Evolutionary conservation across 352 stramenopile genomes (phyloP), one percentile per base, ranked within the genome.

Genomic region (Phytophthora cryptogea): DNA sequence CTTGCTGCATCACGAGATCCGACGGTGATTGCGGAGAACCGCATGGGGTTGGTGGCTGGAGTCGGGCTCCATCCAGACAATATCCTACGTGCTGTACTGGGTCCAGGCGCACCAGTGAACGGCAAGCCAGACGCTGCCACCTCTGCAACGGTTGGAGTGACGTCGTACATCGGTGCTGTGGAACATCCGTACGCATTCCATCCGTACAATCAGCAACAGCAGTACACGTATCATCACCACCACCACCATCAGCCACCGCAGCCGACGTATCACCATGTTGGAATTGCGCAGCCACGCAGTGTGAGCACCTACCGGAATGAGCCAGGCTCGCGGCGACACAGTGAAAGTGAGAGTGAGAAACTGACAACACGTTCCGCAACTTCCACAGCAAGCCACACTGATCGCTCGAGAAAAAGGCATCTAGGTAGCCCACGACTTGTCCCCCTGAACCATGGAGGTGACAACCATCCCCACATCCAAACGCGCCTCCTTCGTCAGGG

Each of bases 21-120:
- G 1, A 53, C 73, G 0, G 66, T 89, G 10, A 86, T 89, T 27
- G 68, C 59, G 26, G 74, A 83, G 5, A 90, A 90, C 35, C 73
- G 78, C 16, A 81, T 70, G 27, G 70, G 68, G 23, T 58, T 80
- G 35, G 73, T 95, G 20, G 76, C 73, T 4, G 86, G 86, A 28
- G 83, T 95, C 28, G 63, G 70, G 7, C 59, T 93, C 20, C 86
- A 93, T 66, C 86, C 83, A 0, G 78, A 91, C 59, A 95, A 95
- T 62, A 83, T 89, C 37, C 49, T 95, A 26, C 82, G 86, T 8
- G 65, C 83, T 20, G 86, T 95, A 30, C 66, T 95, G 20, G 82
- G 84, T 0, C 27, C 74, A 8, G 66, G 74, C 31, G 76, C 83
- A 10, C 78, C 76, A 16, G 74, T 86, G 3, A 86, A 88, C 36